A percentile compares a stretch with the other conserved stretches of the same genome.
Conservation (phyloP, 305 asterid species). For the Fraxinus angustifolia region DNA sequence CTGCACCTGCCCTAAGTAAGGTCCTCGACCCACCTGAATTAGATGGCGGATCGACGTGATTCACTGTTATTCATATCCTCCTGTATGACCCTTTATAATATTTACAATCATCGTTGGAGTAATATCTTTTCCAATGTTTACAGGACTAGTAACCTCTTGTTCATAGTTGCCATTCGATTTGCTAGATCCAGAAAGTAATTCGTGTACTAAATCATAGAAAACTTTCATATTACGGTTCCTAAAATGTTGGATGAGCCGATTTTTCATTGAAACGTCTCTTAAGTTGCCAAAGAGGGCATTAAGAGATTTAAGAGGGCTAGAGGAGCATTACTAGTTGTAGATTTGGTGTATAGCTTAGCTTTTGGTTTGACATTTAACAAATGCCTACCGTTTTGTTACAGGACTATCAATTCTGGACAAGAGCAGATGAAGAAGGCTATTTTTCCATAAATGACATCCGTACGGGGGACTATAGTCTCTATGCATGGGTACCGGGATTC, state of each 20-base stretch:
- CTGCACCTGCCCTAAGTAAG: neutral
- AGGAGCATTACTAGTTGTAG: neutral
- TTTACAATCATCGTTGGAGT: neutral
- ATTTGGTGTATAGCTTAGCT: neutral
- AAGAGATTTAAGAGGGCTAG: neutral
- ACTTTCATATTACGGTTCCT: neutral
- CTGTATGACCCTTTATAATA: neutral
- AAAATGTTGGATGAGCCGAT: neutral
- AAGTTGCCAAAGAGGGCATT: neutral
- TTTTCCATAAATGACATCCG: conserved; percentile 22
- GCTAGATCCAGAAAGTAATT: neutral
- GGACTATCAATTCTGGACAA: conserved; percentile 35
- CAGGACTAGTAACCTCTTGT: neutral
- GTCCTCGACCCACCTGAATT: neutral
- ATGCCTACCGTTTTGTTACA: conserved; percentile 1
- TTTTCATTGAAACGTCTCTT: neutral
- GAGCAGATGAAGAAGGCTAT: conserved; percentile 23
- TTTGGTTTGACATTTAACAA: neutral
- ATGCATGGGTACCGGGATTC: conserved; percentile 27
- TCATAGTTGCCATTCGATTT: neutral
- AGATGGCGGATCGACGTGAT: neutral
- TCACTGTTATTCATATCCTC: neutral
- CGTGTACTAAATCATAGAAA: neutral
- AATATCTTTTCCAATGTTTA: neutral
- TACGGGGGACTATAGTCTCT: conserved; percentile 23